phyloP scores from a whole-genome alignment of 305 asterid genomes.

The Salvia sclarea region DNA sequence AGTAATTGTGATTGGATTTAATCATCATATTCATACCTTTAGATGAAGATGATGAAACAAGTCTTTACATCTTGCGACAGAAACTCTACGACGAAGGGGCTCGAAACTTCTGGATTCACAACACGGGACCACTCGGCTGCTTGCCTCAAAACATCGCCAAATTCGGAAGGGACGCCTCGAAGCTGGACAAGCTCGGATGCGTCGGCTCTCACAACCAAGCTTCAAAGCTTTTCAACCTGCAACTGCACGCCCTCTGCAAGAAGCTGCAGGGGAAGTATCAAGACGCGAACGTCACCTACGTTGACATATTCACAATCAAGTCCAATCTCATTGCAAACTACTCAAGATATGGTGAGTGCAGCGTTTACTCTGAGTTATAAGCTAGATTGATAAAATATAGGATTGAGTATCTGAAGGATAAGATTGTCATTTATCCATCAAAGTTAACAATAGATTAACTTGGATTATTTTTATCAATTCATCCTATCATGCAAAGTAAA shows the following conservation, averaged over 20 bases:
- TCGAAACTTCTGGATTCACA: conserved; percentile 87
- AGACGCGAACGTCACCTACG: conserved; percentile 64
- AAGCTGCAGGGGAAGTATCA: conserved; percentile 70
- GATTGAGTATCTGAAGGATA: no score
- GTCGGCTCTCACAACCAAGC: conserved; percentile 86
- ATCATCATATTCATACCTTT: neutral
- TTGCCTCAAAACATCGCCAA: conserved; percentile 78
- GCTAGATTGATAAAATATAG: no score
- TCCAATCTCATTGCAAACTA: conserved; percentile 75
- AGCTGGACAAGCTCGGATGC: conserved; percentile 90
- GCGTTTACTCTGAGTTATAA: no score
- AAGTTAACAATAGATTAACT: no score
- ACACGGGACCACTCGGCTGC: conserved; percentile 94
- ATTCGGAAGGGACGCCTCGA: conserved; percentile 74
- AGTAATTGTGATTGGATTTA: no score
- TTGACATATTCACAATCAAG: conserved; percentile 80
- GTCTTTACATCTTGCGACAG: conserved; percentile 38
- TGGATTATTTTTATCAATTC: no score
- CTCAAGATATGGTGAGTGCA: conserved; percentile 65
- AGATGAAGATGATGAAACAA: neutral
- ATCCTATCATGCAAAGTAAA: no score
- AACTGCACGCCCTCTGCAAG: conserved; percentile 68
- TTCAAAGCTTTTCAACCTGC: conserved; percentile 73
- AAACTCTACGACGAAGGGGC: conserved; percentile 74
- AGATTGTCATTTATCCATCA: no score